Base-by-base conservation (phyloP, 148 eudicot species). In the Rhododendron henanense region DNA sequence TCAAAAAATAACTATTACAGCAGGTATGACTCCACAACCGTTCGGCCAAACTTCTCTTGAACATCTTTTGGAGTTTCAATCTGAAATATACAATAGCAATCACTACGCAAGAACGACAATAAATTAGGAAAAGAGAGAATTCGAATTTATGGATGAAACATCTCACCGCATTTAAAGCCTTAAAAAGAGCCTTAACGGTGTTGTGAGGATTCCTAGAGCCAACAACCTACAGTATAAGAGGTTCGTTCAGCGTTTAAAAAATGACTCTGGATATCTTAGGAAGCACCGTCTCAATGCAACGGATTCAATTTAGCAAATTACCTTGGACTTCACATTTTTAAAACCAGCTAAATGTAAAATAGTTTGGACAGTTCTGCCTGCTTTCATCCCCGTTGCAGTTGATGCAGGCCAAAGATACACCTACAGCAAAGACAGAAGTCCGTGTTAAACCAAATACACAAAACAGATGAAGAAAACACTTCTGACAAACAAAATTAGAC, bases 51-150 rank as follows among this genome's bases (percentile, higher is more conserved):
- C 91, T 97, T 97, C 92, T 95, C 92, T 86, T 97, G 95, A 83
- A 97, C 94, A 83, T 97, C 99, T 90, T 95, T 95, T 50, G 98
- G 98, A 75, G 95, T 95, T 90, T 97, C 98, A 84, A 97, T 90
- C 98, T 97, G 93, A 37, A 55, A 50, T 75, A 33, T 28, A 55
- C 51, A 50, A 86, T 37, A 55, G 53, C 21, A 39, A 53, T 7
- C 39, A 84, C 31, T 57, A 63, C 61, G 45, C 61, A 31, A 59
- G 63, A 50, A 44, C 19, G n/a, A 75, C 7, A 28, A 19, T 6
- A 41, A 53, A 79, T 10, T 61, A 73, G 45, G 8, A 9, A 77
- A 75, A 8, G 16, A 83, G 44, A 84, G 31, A 50, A 6, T 2
- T 25, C 9, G 45, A 53, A 75, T 63, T 48, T 13, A 41, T 23